Base-by-base conservation (phyloP, 768 basidiomycete species). In the Rhodocollybia butyracea region DNA sequence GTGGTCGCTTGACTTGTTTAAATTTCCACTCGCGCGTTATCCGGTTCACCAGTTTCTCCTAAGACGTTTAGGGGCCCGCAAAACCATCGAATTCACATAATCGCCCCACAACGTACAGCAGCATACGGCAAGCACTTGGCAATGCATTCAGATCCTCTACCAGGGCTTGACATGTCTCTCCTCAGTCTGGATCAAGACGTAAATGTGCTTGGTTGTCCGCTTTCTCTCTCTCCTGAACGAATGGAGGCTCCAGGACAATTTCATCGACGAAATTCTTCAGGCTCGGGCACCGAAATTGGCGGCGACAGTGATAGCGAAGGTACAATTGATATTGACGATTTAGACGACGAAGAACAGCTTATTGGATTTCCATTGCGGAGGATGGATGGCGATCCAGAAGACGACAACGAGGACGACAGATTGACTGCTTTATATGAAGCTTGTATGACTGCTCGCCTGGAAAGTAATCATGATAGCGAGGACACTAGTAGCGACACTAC, bases 381-480 rank as follows among this genome's bases (percentile, higher is more conserved):
- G 30, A 57, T 57, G 56, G 17, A 45, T 19, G 46, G 31, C 15
- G 19, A 48, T 10, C 17, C 29, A 26, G n/a, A 21, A 17, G 46
- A 39, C 32, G 38, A 24, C 10, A 26, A 41, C 5, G 54, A 32
- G 17, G 38, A 57, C 55, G 21, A 57, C 29, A 5, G 13, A 11
- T 43, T 30, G n/a, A 47, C n/a, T 26, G 27, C 38, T 10, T 57
- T 34, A 21, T 39, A 73, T 68, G 30, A 63, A 69, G 57, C 72
- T 64, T 54, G 71, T 71, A 50, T 61, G 59, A 13, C 58, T 71
- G n/a, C 61, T 73, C 22, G 70, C 70, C 51, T 60, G 68, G 62
- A 21, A 58, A 69, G 38, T 57, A 68, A 21, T 63, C 29, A 42
- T 10, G 15, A 47, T 29, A 4, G n/a, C 29, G 43, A 42, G 8